Percentiles rank a stretch among this genome's conserved stretches.
Conservation (phyloP, 2,329 filamentous ascomycete species). For the Beauveria australis region DNA sequence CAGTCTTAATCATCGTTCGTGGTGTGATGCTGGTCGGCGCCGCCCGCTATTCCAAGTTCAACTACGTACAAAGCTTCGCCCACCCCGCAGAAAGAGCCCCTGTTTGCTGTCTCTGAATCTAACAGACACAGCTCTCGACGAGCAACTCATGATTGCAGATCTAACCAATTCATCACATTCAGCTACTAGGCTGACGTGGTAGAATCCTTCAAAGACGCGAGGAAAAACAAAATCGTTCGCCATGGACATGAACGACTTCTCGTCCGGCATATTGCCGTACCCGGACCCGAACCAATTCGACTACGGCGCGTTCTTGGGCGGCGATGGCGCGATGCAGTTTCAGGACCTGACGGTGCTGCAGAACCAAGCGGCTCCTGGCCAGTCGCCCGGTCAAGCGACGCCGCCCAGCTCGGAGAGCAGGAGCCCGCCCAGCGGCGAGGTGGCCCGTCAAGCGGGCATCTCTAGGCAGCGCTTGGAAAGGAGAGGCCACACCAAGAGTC, state of each 20-base stretch:
- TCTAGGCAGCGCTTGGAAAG: constrained; percentile 40
- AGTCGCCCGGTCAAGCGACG: constrained; percentile 23
- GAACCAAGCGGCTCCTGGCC: constrained; percentile 16
- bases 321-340: constrained; percentile 12
- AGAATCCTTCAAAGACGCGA: background rate
- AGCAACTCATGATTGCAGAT: background rate
- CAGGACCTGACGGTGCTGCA: constrained; percentile 6
- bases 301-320: constrained; percentile 30
- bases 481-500: constrained; percentile 58
- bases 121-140: too few relatives aligned
- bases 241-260: constrained; percentile 24
- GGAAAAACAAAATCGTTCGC: background rate
- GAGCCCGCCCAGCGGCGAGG: constrained; percentile 17
- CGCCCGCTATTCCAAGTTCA: background rate
- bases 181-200: background rate
- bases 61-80: background rate
- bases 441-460: constrained; percentile 13
- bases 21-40: background rate
- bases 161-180: background rate
- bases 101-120: background rate
- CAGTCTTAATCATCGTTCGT: background rate
- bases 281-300: constrained; percentile 28
- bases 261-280: constrained; percentile 22
- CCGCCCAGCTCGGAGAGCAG: constrained; percentile 22
- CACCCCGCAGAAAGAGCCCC: background rate